Conservation (phyloP, 2,329 filamentous ascomycete species). For the Ophiostoma perfectum region DNA sequence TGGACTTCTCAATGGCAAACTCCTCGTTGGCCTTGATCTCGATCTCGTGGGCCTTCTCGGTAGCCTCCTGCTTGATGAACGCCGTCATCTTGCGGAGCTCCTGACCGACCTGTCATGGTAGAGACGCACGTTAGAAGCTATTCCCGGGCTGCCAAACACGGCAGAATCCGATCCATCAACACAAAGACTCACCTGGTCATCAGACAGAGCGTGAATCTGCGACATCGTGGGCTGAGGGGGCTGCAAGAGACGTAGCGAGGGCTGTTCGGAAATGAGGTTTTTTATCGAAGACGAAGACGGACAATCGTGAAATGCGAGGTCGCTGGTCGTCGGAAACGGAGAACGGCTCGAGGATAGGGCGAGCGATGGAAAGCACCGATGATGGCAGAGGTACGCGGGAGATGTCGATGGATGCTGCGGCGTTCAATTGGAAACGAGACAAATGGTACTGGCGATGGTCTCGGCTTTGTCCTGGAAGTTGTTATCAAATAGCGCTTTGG, state of each 20-base stretch:
- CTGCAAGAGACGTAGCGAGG: neutral
- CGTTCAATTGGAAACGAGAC: conserved; percentile 12
- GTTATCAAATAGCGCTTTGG: conserved; percentile 23
- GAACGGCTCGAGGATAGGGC: neutral
- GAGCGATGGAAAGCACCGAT: neutral
- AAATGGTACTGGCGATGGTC: conserved; percentile 15
- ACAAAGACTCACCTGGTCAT: conserved; percentile 71
- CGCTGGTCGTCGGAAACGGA: neutral
- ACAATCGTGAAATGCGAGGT: neutral
- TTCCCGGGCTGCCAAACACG: too few relatives aligned
- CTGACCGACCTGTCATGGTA: conserved; percentile 68
- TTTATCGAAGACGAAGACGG: conserved; percentile 16
- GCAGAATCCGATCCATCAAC: neutral
- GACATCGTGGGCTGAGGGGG: conserved; percentile 59
- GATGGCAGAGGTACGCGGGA: neutral
- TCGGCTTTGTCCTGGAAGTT: conserved; percentile 4
- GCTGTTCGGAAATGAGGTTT: conserved; percentile 23
- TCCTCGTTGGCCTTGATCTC: conserved; percentile 98
- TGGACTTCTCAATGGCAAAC: conserved; percentile 98
- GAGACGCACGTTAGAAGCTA: neutral
- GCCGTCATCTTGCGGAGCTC: conserved; percentile 99
- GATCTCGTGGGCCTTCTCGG: conserved; percentile 96
- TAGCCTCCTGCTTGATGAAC: conserved; percentile 98
- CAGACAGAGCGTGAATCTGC: conserved; percentile 84
- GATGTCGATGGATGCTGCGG: neutral